phyloP scores from a whole-genome alignment of 495 filamentous ascomycete genomes.

The Xylaria castorea region DNA sequence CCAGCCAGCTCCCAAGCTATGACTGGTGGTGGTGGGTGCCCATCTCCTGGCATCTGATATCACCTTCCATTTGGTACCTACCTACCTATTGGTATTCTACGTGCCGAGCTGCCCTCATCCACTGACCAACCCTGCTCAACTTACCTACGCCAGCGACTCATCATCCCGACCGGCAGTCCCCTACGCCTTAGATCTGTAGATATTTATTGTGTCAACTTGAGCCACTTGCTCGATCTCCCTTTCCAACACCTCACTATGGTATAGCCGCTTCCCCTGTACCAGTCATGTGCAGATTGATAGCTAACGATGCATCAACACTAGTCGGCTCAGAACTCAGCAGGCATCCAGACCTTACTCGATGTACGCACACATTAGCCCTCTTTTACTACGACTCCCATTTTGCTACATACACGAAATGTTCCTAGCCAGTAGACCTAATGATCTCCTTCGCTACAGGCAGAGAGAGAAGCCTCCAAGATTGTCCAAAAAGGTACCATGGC shows the following conservation, averaged over 20 bases:
- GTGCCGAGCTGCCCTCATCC: background rate
- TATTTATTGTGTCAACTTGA: background rate
- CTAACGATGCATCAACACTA: constrained; percentile 48
- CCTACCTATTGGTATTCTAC: constrained; percentile 5
- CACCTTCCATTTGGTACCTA: constrained; percentile 7
- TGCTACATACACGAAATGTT: background rate
- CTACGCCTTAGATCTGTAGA: background rate
- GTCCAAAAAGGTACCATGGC: constrained; percentile 81
- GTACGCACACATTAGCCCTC: constrained; percentile 66
- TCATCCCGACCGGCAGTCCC: background rate
- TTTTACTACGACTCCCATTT: background rate
- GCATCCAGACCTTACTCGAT: constrained; percentile 98
- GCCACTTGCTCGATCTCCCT: background rate
- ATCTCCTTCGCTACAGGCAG: constrained; percentile 65
- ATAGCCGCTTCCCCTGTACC: constrained; percentile 3
- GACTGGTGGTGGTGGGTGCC: background rate
- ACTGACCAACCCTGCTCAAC: constrained; percentile 16
- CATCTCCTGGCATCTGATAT: constrained; percentile 22
- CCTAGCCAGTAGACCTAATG: constrained; percentile 27
- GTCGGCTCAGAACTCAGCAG: constrained; percentile 98
- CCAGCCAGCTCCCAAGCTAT: background rate
- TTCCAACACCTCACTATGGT: constrained; percentile 52
- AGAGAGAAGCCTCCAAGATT: constrained; percentile 98
- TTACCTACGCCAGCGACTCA: constrained; percentile 6
- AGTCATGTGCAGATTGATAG: constrained; percentile 12